phyloP scores from a whole-genome alignment of 2,329 filamentous ascomycete species.

The Trichophyton simii region DNA sequence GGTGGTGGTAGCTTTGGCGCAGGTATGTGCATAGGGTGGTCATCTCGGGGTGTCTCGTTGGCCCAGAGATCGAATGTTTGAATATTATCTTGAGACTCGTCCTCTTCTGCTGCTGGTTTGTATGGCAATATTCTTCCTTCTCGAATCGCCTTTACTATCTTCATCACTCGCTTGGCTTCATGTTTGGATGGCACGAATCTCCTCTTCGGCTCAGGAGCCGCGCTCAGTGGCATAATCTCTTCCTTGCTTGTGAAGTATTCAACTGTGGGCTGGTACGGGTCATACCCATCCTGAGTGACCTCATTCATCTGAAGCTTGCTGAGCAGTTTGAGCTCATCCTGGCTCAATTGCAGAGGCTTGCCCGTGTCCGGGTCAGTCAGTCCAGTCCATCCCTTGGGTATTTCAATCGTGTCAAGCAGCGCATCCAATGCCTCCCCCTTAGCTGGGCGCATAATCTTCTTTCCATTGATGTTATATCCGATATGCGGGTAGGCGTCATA shows the following conservation, averaged over 20 bases:
- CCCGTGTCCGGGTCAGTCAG: constrained; percentile 88
- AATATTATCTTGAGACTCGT: constrained; percentile 59
- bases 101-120: constrained; percentile 59
- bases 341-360: constrained; percentile 75
- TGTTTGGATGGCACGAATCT: constrained; percentile 94
- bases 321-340: constrained; percentile 78
- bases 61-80: constrained; percentile 87
- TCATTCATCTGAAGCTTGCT: constrained; percentile 83
- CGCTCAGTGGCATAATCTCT: constrained; percentile 89
- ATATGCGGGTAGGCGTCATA: constrained; percentile 98
- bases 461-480: constrained; percentile 97
- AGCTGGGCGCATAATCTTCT: constrained; percentile 91
- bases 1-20: constrained; percentile 88
- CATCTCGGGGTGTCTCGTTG: constrained; percentile 68
- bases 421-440: constrained; percentile 89
- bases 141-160: constrained; percentile 87
- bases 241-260: constrained; percentile 86
- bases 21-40: constrained; percentile 87
- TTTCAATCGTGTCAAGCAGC: constrained; percentile 86
- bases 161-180: constrained; percentile 91
- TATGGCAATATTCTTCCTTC: constrained; percentile 91
- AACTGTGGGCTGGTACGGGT: constrained; percentile 86
- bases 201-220: constrained; percentile 89
- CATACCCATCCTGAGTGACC: constrained; percentile 72
- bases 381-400: constrained; percentile 95